Evolutionary conservation across 2,329 filamentous ascomycete genomes (phyloP), one percentile per base, ranked within the genome.

Genomic region (Fusarium abutilonis): DNA sequence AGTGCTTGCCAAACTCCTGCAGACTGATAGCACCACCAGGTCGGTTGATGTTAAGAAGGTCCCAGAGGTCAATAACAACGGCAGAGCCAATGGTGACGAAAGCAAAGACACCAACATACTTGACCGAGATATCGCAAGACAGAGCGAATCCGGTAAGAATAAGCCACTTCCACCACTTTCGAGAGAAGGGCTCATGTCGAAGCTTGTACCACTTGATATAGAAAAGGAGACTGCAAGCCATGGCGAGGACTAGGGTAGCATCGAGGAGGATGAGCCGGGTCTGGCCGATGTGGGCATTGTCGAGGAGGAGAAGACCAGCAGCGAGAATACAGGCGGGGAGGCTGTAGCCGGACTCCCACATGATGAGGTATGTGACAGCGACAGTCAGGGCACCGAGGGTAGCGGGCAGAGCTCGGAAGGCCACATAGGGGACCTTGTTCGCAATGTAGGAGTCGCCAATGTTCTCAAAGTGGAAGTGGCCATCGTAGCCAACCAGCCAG

Each of bases 101-200:
- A 72, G 93, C 96, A 78, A 99, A 99, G 35, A 91, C 83, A 70
- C 95, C 95, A 56, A 99, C 93, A 69, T 99, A 99, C 82, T 99
- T 99, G 76, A 92, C 96, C 52, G 95, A 98, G 71, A 99, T 98
- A 74, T 97, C 95, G 75, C 94, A 98, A 74, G 93, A 97, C 74
- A 99, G 85, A 59, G 89, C 89, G 75, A 99, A 94, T 58, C 95
- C 95, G 8, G 95, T 99, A 70, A 98, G 79, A 62, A 99, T 87
- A 57, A 99, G 86, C 95, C 95, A 99, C 79, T 99, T 99, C 95
- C 95, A 99, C 95, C 95, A 99, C 80, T 99, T 98, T 61, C 93
- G 87, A 58, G 90, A 87, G 76, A 99, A 99, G 4, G 95, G 85
- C 65, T 88, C 84, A 71, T 98, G 93, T 69, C 95, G 87, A 68